These are phyloP conservation scores for Bodo saltans DNA, from an alignment of 78 protist species.

Conservation along the genomic window DNA sequence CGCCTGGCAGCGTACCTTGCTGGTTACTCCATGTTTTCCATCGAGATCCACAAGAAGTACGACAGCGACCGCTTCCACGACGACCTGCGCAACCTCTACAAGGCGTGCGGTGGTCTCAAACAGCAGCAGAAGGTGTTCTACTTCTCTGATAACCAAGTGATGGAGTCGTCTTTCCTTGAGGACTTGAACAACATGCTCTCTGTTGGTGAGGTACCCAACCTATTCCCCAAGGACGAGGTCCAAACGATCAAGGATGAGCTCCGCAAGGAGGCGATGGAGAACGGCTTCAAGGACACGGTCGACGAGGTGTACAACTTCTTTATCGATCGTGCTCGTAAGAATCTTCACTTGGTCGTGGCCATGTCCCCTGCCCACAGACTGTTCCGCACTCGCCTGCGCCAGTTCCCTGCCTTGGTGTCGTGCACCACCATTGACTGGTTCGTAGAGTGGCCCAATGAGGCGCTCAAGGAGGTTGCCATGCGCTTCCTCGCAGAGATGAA, in stretches of 20 bases:
- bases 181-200: constrained; percentile 78
- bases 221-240: constrained; percentile 58
- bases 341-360: constrained; percentile 54
- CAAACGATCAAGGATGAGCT: constrained; percentile 35
- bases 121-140: constrained; percentile 46
- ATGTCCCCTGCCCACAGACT: constrained; percentile 55
- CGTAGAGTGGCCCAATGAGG: constrained; percentile 85
- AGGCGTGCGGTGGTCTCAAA: constrained; percentile 30
- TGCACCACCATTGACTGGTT: constrained; percentile 84
- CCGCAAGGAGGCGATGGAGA: constrained; percentile 21
- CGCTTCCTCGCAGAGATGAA: constrained; percentile 37
- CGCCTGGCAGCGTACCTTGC: constrained; percentile 62
- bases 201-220: constrained; percentile 73
- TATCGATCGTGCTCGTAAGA: constrained; percentile 50
- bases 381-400: constrained; percentile 57
- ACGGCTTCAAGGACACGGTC: constrained; percentile 25
- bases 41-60: constrained; percentile 64
- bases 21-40: constrained; percentile 36
- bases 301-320: constrained; percentile 53
- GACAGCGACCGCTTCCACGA: constrained; percentile 52
- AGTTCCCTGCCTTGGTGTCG: constrained; percentile 69
- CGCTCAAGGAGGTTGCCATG: constrained; percentile 75
- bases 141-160: constrained; percentile 69
- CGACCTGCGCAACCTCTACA: constrained; percentile 49
- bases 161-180: constrained; percentile 70